Evolutionary conservation across 2,329 filamentous ascomycete genomes (phyloP), one percentile per base, ranked within the genome.

Genomic region (Colletotrichum sp.): DNA sequence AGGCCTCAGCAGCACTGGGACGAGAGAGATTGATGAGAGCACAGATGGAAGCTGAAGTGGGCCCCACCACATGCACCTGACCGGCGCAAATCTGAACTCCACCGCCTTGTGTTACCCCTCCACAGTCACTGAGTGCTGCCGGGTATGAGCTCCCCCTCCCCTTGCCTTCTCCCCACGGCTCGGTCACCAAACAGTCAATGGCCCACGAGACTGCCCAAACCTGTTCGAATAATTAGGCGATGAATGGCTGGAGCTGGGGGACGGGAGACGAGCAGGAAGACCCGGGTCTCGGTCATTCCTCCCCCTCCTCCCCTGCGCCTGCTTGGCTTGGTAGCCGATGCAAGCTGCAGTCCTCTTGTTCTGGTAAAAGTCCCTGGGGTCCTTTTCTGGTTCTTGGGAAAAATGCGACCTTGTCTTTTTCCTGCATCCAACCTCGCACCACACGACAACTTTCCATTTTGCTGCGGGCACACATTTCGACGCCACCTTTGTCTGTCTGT

Each of bases 381-480:
- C 38, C 5, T 36, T 64, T 30, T 24, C 21, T 30, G 60, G 60
- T 64, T 64, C 34, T 64, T 12, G 30, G 60, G 60, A 36, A 64
- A 36, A 64, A 38, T 64, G 32, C 21, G 32, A 63, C 60, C 60
- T 36, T 63, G n/a, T 15, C 36, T 66, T 36, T 30, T 61, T n/a
- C 1, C 57, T 61, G 67, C 32, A 18, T 24, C 18, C 30, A 61
- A 63, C 32, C n/a, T 38, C 61, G 43, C 69, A 72, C 69, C 69
- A 75, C 72, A 72, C 68, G 69, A 75, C 69, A 67, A 57, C 38
- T 64, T 75, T 63, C 73, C 69, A 63, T 71, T 66, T 72, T 38
- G 21, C 61, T 30, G 16, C 32, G 58, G 28, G n/a, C 57, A 24
- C 34, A 36, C 16, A 8, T 52, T 4, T 58, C 18, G 24, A 58